Evolutionary conservation across 257 asterid species (phyloP).

Genomic region (Eucommia ulmoides): DNA sequence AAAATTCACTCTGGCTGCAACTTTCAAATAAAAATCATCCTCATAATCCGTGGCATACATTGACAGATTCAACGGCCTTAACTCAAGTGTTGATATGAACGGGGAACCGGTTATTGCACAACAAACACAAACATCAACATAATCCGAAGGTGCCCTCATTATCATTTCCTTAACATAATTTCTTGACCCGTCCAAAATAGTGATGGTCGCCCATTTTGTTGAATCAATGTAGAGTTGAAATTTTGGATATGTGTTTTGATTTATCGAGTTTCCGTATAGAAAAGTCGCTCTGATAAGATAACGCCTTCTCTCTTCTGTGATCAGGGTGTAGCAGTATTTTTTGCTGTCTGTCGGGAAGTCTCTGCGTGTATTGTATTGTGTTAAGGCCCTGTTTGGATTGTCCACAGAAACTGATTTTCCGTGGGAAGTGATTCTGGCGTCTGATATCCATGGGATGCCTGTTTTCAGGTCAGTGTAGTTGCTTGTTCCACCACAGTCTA

Average conservation of each 20-base stretch:
- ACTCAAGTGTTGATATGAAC: slow-evolving; percentile 80
- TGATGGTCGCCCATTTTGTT: slow-evolving; percentile 78
- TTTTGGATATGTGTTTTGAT: slow-evolving; percentile 62
- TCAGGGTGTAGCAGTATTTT: slow-evolving; percentile 65
- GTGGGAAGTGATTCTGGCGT: slow-evolving; percentile 28
- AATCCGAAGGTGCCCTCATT: slow-evolving; percentile 66
- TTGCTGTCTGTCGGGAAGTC: slow-evolving; percentile 67
- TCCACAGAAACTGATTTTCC: slow-evolving; percentile 39
- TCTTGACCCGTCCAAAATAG: slow-evolving; percentile 62
- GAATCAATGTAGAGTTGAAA: slow-evolving; percentile 83
- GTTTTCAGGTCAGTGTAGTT: slow-evolving; percentile 56
- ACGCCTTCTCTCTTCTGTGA: slow-evolving; percentile 63
- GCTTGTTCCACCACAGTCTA: slow-evolving; percentile 78
- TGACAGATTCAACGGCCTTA: slow-evolving; percentile 74
- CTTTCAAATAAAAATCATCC: slow-evolving; percentile 56
- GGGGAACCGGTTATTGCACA: slow-evolving; percentile 91
- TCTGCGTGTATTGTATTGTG: slow-evolving; percentile 48
- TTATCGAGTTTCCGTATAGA: slow-evolving; percentile 45
- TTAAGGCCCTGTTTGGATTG: slow-evolving; percentile 21
- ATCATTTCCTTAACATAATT: slow-evolving; percentile 70
- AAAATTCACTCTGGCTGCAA: slow-evolving; percentile 74
- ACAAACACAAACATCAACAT: slow-evolving; percentile 70
- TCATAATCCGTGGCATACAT: slow-evolving; percentile 96
- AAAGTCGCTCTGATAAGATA: slow-evolving; percentile 75
- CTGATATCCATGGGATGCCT: slow-evolving; percentile 68